Evolutionary conservation across 176 grass and related monocot species (phyloP), one percentile per base, ranked within the genome.

Genomic region (Saccharum spontaneum): DNA sequence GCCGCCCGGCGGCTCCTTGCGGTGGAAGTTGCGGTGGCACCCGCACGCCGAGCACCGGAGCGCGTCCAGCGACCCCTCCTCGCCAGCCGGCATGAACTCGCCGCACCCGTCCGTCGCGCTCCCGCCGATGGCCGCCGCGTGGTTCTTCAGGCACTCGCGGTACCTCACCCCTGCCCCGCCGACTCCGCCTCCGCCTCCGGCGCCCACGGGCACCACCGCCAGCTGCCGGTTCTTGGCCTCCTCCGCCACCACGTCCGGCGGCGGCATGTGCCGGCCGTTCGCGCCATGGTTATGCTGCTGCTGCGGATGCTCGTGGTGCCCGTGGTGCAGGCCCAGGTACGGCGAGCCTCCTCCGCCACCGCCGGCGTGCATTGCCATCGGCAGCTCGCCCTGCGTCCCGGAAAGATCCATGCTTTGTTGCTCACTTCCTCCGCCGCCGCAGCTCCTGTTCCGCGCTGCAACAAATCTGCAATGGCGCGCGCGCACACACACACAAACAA

Each of bases 61-160:
- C 11, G 71, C 92, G 83, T 90, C 92, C 57, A 97, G 92, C 22
- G 88, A 90, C 28, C 92, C 88, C 0, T 92, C 88, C 57, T 86
- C 90, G 3, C 92, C 92, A 3, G 90, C 89, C 1, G 95, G 88
- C 92, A 97, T 92, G 92, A 97, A 97, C 84, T 97, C 92, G 10
- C 90, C 95, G 69, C 95, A 97, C 45, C 95, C 95, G 67, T 94
- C 95, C 9, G 90, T 94, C 7, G 95, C 95, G 59, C 82, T 94
- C 49, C 95, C 95, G 49, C 92, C 95, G n/a, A 97, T 97, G 60
- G 90, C 74, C 9, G 92, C 92, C 78, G 95, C 95, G 84, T 97
- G 95, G 90, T 97, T 97, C 88, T 94, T 97, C n/a, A 94, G 88
- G 90, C 94, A 97, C 82, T 97, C 94, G 37, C 88, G 83, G 92